phyloP scores from a whole-genome alignment of 345 rosid species.

The Turritis glabra region DNA sequence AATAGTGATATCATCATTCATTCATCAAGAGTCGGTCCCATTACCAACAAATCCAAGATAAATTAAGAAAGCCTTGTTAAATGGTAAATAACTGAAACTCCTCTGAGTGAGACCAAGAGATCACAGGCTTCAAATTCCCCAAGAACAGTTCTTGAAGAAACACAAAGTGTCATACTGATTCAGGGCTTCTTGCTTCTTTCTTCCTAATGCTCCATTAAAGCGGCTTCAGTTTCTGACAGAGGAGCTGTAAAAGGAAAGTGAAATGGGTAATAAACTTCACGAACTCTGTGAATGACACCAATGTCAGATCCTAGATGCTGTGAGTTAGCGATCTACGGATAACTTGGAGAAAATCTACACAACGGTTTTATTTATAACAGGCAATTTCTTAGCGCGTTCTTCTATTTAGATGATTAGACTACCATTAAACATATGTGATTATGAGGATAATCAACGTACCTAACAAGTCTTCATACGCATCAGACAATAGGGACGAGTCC shows the following conservation, averaged over 20 bases:
- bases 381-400: not conserved
- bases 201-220: conserved; percentile 72
- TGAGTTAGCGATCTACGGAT: not conserved
- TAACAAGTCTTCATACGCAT: conserved; percentile 84
- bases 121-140: not conserved
- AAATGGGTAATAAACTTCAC: not conserved
- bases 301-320: not conserved
- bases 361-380: not conserved
- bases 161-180: conserved; percentile 16
- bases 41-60: conserved; percentile 32
- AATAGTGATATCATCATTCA: not conserved
- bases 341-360: not conserved
- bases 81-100: conserved; percentile 22
- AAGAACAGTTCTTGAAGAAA: conserved; percentile 19
- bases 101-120: conserved; percentile 4
- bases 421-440: not conserved
- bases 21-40: conserved; percentile 25
- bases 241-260: conserved; percentile 63
- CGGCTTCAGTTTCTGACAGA: conserved; percentile 75
- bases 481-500: conserved; percentile 72
- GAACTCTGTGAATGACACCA: not conserved
- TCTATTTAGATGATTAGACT: not conserved
- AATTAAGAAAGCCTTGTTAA: conserved; percentile 20
- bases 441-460: conserved; percentile 52
- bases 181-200: not conserved